A percentile compares a stretch with the other conserved stretches of the same genome.
phyloP scores from a whole-genome alignment of 2,329 filamentous ascomycete species.

The Hysterium pulicare region DNA sequence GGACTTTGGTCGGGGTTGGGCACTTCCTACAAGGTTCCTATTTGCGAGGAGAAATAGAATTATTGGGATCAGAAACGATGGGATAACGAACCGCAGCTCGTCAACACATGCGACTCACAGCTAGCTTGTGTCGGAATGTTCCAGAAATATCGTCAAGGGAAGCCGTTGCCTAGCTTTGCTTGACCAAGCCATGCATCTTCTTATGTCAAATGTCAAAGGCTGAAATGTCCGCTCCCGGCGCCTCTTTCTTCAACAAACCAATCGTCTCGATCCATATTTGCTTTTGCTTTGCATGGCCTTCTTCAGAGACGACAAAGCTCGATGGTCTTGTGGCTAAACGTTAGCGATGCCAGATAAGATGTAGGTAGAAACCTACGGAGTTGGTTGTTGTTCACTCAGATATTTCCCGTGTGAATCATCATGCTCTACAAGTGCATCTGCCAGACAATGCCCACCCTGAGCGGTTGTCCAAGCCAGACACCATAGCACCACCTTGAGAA shows the following conservation, averaged over 20 bases:
- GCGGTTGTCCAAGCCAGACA: slow-evolving; percentile 11
- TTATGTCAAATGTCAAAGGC: too few species aligned
- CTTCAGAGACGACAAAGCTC: slow-evolving; percentile 17
- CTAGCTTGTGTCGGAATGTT: too few species aligned
- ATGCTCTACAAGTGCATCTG: slow-evolving; percentile 13
- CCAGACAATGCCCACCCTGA: slow-evolving; percentile 12
- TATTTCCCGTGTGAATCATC: slow-evolving; percentile 15
- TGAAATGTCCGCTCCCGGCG: slow-evolving; percentile 14
- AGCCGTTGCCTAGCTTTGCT: too few species aligned
- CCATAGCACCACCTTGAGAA: slow-evolving; percentile 11
- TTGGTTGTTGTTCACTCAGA: slow-evolving; percentile 15
- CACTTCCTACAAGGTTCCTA: too few species aligned
- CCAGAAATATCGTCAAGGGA: too few species aligned
- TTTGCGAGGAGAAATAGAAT: too few species aligned
- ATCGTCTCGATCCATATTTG: slow-evolving; percentile 43
- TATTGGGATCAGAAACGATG: too few species aligned
- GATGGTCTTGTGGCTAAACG: slow-evolving; percentile 5
- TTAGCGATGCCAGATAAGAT: not conserved
- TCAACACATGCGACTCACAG: too few species aligned
- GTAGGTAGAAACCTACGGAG: slow-evolving; percentile 8
- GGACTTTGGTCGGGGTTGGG: too few species aligned
- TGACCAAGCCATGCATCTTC: too few species aligned
- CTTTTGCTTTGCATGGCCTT: slow-evolving; percentile 36
- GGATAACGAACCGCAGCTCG: too few species aligned
- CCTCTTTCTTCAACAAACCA: slow-evolving; percentile 26